These are phyloP conservation scores for Carex sylvatica DNA, from an alignment of 202 grass and related monocot genomes.

Conservation along the genomic window DNA sequence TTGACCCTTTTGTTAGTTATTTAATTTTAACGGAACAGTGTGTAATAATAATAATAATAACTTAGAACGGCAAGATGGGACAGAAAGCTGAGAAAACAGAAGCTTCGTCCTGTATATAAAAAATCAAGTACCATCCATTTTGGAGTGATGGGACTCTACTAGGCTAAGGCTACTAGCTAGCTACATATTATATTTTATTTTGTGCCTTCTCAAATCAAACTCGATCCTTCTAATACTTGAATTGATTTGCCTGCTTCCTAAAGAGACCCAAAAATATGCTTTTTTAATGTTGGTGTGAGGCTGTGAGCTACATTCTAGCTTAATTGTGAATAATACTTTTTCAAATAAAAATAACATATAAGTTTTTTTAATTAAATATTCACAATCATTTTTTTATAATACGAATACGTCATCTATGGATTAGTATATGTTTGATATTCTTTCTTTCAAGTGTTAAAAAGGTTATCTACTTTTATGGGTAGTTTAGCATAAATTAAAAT, in stretches of 20 bases:
- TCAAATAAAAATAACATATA: too few species aligned
- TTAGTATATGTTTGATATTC: not conserved
- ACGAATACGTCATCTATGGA: not conserved
- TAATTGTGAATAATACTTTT: too few species aligned
- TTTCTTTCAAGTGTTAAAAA: not conserved
- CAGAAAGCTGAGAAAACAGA: conserved; percentile 41
- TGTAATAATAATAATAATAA: conserved; percentile 3
- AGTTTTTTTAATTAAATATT: too few species aligned
- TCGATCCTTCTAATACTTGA: not conserved
- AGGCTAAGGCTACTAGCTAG: not conserved
- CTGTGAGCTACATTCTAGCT: too few species aligned
- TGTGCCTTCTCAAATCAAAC: conserved; percentile 1
- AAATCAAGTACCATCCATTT: conserved; percentile 31
- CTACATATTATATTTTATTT: not conserved
- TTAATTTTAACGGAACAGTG: conserved; percentile 14
- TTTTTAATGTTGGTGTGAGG: not conserved
- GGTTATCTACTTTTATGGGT: conserved; percentile 17
- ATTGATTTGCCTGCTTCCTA: conserved; percentile 4
- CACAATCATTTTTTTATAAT: too few species aligned
- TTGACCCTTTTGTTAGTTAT: not conserved
- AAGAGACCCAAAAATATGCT: not conserved
- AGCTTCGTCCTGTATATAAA: conserved; percentile 25
- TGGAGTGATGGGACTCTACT: conserved; percentile 22
- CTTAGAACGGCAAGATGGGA: conserved; percentile 30
- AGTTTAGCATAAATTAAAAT: conserved; percentile 23